These are phyloP conservation scores for Haemoproteus tartakovskyi DNA, from an alignment of 169 alveolate genomes.

Conservation along the genomic window DNA sequence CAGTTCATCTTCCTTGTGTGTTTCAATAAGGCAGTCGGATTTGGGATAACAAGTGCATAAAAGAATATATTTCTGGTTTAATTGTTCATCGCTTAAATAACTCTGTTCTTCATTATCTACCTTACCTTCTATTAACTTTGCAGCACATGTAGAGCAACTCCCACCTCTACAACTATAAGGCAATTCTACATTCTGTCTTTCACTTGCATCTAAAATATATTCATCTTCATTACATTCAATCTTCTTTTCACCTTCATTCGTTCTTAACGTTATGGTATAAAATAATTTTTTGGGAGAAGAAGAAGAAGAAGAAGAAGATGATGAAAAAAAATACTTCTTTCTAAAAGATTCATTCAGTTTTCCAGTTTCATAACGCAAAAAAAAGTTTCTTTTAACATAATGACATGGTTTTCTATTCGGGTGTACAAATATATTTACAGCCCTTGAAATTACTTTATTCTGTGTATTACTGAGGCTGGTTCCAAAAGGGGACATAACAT, in stretches of 20 bases:
- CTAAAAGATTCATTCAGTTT: too few relatives aligned
- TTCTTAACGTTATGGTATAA: constrained; percentile 57
- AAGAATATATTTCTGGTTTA: constrained; percentile 76
- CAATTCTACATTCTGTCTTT: constrained; percentile 82
- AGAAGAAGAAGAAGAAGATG: neutral
- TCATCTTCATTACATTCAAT: constrained; percentile 83
- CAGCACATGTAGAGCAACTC: constrained; percentile 87
- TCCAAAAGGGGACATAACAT: too few relatives aligned
- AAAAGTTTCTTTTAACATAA: too few relatives aligned
- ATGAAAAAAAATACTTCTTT: constrained; percentile 10
- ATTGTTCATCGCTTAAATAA: constrained; percentile 78
- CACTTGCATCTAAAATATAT: constrained; percentile 85
- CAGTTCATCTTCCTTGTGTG: constrained; percentile 84
- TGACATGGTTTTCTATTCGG: too few relatives aligned
- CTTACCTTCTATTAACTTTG: constrained; percentile 76
- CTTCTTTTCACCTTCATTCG: constrained; percentile 75
- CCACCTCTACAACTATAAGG: constrained; percentile 88
- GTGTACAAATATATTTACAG: too few relatives aligned
- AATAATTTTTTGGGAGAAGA: constrained; percentile 20
- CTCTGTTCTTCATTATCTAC: constrained; percentile 83
- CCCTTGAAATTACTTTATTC: too few relatives aligned
- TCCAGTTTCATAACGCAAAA: too few relatives aligned
- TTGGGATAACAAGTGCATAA: constrained; percentile 83
- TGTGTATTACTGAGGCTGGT: too few relatives aligned
- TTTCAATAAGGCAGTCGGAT: constrained; percentile 82